Evolutionary conservation across 345 rosid species (phyloP).

Genomic region (Syzygium aqueum): DNA sequence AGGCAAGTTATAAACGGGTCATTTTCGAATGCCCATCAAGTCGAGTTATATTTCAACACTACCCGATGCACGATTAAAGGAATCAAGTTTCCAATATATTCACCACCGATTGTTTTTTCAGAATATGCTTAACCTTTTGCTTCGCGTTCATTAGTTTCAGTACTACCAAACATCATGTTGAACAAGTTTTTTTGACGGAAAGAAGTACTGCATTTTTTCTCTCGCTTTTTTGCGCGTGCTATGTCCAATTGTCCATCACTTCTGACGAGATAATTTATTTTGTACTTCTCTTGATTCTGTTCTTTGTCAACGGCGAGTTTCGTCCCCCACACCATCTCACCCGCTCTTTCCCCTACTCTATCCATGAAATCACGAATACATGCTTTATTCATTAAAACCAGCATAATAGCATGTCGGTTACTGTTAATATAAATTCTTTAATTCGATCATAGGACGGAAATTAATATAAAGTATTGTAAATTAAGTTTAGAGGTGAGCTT

Average conservation of each 20-base stretch:
- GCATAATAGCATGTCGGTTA: background rate
- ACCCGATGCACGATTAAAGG: background rate
- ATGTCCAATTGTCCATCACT: background rate
- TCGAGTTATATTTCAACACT: background rate
- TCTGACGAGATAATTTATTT: background rate
- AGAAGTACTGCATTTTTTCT: background rate
- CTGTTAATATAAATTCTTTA: background rate
- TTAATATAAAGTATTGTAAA: background rate
- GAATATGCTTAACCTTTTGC: background rate
- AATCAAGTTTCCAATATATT: background rate
- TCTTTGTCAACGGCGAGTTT: background rate
- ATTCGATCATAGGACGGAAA: background rate
- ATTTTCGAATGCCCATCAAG: accelerated
- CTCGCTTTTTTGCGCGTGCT: background rate
- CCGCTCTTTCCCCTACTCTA: background rate
- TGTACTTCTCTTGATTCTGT: background rate
- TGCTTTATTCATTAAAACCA: background rate
- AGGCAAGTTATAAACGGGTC: background rate
- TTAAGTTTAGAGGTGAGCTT: background rate
- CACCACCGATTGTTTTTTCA: background rate
- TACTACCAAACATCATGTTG: background rate
- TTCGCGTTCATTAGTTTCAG: background rate
- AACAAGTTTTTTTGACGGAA: background rate
- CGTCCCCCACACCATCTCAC: too few relatives aligned
- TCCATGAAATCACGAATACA: accelerated